Conservation (phyloP, 805 yeast species). For the Candida arabinofermentans region DNA sequence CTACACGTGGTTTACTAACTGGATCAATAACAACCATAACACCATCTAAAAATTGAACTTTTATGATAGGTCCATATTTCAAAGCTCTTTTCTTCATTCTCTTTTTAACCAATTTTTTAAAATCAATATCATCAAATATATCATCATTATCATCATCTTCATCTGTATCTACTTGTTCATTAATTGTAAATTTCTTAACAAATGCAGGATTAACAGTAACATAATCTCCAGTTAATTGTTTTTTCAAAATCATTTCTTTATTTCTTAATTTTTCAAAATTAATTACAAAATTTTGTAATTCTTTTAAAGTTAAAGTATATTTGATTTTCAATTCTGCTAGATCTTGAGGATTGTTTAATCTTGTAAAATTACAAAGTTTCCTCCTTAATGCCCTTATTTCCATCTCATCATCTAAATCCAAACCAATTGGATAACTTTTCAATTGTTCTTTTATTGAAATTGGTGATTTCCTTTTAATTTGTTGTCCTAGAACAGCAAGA, state of each 20-base stretch:
- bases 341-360: conserved; percentile 45
- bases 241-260: conserved; percentile 28
- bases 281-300: conserved; percentile 35
- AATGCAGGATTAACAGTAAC: neutral
- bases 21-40: conserved; percentile 40
- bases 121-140: conserved; percentile 23
- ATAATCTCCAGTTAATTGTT: conserved; percentile 23
- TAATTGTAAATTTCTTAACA: no score
- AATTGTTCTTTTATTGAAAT: conserved; percentile 3
- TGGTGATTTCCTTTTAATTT: conserved; percentile 9
- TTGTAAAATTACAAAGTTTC: conserved; percentile 25
- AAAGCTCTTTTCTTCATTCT: conserved; percentile 18
- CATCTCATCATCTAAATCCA: no score
- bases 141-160: conserved; percentile 22
- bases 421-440: no score
- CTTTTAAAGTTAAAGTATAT: conserved; percentile 46
- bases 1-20: conserved; percentile 21
- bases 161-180: conserved; percentile 3
- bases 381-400: conserved; percentile 33
- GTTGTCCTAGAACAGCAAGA: conserved; percentile 33
- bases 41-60: conserved; percentile 35
- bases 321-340: conserved; percentile 48
- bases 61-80: conserved; percentile 35
- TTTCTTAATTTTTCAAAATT: conserved; percentile 38
- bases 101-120: conserved; percentile 7